Base-by-base conservation (phyloP, 169 alveolate genomes). In the Plasmodium sp. region DNA sequence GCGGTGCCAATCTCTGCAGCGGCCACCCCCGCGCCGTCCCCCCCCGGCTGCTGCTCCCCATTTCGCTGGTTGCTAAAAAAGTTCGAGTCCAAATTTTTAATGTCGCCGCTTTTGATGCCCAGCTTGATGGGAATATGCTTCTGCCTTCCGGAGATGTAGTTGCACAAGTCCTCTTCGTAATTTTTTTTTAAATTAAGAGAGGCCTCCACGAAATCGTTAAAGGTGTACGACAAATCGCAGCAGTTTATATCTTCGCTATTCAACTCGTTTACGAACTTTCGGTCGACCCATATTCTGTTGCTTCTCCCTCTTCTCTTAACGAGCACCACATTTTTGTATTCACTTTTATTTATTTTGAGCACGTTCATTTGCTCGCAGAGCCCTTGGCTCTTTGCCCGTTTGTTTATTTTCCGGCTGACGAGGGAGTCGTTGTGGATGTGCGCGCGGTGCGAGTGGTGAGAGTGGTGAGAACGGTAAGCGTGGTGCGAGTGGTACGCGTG, bases 231-330 rank as follows among this genome's bases (percentile, higher is more conserved):
- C 4, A 86, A 18, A 45, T 86, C 93, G 81, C 93, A 86, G 67
- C 48, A 86, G 12, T 71, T 71, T 2, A 84, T 39, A 5, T 84
- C 93, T 2, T 84, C 74, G 67, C 77, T 31, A 77, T 86, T 86
- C 43, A 86, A 18, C 1, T 90, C 92, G 56, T 41, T 51, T 0
- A 90, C 83, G 81, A 41, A 81, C 36, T 90, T 90, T 67, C 94
- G 43, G 72, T 90, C 94, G 10, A 90, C n/a, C 94, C 94, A 90
- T 33, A 90, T 80, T 36, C 94, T 27, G 72, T 90, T 90, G 67
- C 67, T 74, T 90, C 94, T 54, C 7, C 94, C 94, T 81, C 94
- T 71, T 51, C 94, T 79, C 73, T 90, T 90, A n/a, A 90, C 81
- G 14, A 90, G 43, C 5, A 90, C 92, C 22, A 90, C 81, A 18